phyloP scores from a whole-genome alignment of 2,329 filamentous ascomycete genomes.

The Mycogone perniciosa region DNA sequence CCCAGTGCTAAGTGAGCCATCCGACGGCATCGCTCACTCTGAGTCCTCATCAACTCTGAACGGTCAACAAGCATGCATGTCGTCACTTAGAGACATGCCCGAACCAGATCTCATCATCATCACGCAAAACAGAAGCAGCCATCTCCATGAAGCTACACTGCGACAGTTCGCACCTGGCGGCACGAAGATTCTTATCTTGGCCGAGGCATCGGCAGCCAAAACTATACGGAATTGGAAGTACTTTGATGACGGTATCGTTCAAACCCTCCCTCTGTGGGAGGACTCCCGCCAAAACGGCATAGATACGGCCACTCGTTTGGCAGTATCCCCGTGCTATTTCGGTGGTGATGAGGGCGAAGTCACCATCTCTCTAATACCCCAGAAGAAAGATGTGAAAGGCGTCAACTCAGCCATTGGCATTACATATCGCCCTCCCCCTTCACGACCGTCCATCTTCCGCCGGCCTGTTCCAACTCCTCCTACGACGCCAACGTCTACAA shows the following conservation, averaged over 20 bases:
- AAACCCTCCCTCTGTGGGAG: constrained; percentile 41
- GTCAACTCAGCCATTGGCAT: constrained; percentile 64
- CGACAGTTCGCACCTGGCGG: constrained; percentile 51
- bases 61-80: constrained; percentile 47
- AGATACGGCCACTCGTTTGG: constrained; percentile 36
- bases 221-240: constrained; percentile 62
- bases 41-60: neutral
- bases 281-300: constrained; percentile 30
- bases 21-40: constrained; percentile 41
- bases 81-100: constrained; percentile 39
- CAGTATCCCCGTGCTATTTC: constrained; percentile 46
- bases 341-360: constrained; percentile 57
- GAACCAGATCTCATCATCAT: constrained; percentile 41
- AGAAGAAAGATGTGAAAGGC: constrained; percentile 53
- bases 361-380: constrained; percentile 61
- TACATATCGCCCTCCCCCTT: constrained; percentile 57
- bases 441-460: constrained; percentile 16
- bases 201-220: constrained; percentile 58
- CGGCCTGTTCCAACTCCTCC: constrained; percentile 16
- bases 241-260: constrained; percentile 49
- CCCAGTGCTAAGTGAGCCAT: constrained; percentile 60
- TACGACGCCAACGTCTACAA: constrained; percentile 9
- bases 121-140: constrained; percentile 50
- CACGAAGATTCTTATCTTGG: constrained; percentile 56
- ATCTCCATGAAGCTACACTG: constrained; percentile 64